phyloP scores from a whole-genome alignment of 140 eudicot genomes.

The Anethum foeniculum region DNA sequence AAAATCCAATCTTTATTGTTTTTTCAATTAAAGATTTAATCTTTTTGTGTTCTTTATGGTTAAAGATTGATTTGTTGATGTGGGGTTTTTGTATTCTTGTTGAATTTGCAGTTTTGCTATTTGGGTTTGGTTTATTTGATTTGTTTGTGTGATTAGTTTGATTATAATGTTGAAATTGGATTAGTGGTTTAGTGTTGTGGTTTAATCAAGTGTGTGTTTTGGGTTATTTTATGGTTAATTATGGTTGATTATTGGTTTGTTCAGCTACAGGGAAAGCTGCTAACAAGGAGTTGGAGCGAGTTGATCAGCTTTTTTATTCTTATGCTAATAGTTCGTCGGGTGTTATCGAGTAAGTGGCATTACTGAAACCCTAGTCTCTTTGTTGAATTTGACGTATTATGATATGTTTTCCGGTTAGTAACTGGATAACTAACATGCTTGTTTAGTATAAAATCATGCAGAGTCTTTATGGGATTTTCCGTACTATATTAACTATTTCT shows the following conservation, averaged over 20 bases:
- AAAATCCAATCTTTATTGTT: not conserved
- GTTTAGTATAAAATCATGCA: not conserved
- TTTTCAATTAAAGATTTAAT: not conserved
- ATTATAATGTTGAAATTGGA: not conserved
- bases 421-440: not conserved
- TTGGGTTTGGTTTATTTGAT: not conserved
- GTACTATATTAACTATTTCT: not conserved
- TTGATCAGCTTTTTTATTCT: constrained; percentile 66
- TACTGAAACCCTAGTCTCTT: not conserved
- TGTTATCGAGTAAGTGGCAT: constrained; percentile 74
- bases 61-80: not conserved
- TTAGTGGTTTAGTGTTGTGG: not conserved
- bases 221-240: not conserved
- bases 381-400: not conserved
- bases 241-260: not conserved
- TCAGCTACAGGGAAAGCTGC: constrained; percentile 92
- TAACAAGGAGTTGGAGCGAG: constrained; percentile 69
- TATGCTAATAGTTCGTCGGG: constrained; percentile 57
- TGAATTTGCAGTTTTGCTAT: not conserved
- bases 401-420: not conserved
- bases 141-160: not conserved
- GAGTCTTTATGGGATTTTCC: not conserved
- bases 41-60: not conserved
- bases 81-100: not conserved
- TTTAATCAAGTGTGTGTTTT: not conserved